Percentiles rank a stretch among this genome's conserved stretches.
Evolutionary conservation across 352 stramenopile species (phyloP).

Genomic region (Globisporangium lucens): DNA sequence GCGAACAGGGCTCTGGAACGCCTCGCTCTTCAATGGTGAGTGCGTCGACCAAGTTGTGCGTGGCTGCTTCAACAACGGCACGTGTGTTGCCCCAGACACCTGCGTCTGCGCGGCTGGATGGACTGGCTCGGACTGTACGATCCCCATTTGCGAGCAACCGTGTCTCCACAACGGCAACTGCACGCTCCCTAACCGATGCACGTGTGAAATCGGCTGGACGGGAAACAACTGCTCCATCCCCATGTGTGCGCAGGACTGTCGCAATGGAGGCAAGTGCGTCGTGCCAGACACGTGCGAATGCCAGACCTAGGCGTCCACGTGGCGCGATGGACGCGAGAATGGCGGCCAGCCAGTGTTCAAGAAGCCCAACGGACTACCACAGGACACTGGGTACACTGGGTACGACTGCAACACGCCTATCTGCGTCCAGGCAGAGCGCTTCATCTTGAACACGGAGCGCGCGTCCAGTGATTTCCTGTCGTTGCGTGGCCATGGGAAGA

Average conservation of each 20-base stretch:
- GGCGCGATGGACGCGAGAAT: slow-evolving; percentile 87
- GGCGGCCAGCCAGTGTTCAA: slow-evolving; percentile 90
- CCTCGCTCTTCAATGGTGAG: slow-evolving; percentile 38
- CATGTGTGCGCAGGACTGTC: slow-evolving; percentile 91
- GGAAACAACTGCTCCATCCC: slow-evolving; percentile 85
- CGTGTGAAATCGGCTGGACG: slow-evolving; percentile 90
- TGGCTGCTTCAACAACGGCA: slow-evolving; percentile 97
- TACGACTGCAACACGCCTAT: slow-evolving; percentile 97
- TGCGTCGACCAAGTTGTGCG: slow-evolving; percentile 92
- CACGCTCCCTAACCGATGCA: slow-evolving; percentile 90
- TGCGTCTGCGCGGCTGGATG: slow-evolving; percentile 82
- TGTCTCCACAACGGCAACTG: slow-evolving; percentile 90
- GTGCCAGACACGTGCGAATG: slow-evolving; percentile 88
- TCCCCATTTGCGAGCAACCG: slow-evolving; percentile 65
- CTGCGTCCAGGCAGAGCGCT: slow-evolving; percentile 90
- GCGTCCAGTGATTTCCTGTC: slow-evolving; percentile 35
- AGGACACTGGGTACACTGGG: slow-evolving; percentile 93
- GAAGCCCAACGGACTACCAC: slow-evolving; percentile 86
- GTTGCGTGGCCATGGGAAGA: slow-evolving; percentile 57
- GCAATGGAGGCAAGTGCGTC: slow-evolving; percentile 75
- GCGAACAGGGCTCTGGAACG: slow-evolving; percentile 62
- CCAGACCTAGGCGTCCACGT: slow-evolving; percentile 85
- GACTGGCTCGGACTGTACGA: slow-evolving; percentile 74
- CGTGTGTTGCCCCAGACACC: slow-evolving; percentile 84
- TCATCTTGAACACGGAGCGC: slow-evolving; percentile 84